Evolutionary conservation across 2,329 filamentous ascomycete species (phyloP), one percentile per base, ranked within the genome.

Genomic region (Curvularia sp.): DNA sequence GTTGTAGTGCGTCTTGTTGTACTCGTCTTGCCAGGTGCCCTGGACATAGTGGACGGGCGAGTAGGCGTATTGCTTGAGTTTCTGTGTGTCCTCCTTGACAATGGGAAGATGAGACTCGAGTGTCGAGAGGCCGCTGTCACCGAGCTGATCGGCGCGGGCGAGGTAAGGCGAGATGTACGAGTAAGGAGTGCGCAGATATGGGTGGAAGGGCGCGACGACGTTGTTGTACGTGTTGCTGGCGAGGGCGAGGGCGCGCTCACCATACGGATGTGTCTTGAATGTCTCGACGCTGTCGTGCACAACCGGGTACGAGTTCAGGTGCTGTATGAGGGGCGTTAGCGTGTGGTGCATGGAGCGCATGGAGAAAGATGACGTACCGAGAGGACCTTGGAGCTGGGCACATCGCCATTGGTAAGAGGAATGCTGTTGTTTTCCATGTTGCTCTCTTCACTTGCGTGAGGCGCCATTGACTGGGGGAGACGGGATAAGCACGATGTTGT

Each of bases 81-180:
- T 81, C 57, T 68, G 62, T 0, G 81, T 83, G 63, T 83, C 78
- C 64, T 83, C 79, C 75, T 82, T 83, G 63, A 83, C 81, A 43
- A 78, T 77, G 53, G 77, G 77, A 49, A 79, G 75, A 47, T 67
- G 67, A 35, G 68, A 58, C 61, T 79, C 77, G 47, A 79, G 64
- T 42, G 74, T 74, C 28, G 65, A 67, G 52, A 79, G 75, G 20
- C 72, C 70, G 12, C 59, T 66, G 65, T 79, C 77, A 63, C 74
- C 77, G 20, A 78, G 69, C 68, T 74, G 77, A 76, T 98, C 95
- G 72, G 88, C 93, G 77, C 89, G 92, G 76, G 87, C 83, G 65
- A 96, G 85, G 79, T 97, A 97, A 0, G 94, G 93, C 52, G 88
- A 88, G 63, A 96, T 85, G 76, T 91, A 95, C 73, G 86, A 84